A percentile compares a stretch with the other conserved stretches of the same genome.
Evolutionary conservation across 805 yeast species (phyloP).

Genomic region (Candida gorgasii): DNA sequence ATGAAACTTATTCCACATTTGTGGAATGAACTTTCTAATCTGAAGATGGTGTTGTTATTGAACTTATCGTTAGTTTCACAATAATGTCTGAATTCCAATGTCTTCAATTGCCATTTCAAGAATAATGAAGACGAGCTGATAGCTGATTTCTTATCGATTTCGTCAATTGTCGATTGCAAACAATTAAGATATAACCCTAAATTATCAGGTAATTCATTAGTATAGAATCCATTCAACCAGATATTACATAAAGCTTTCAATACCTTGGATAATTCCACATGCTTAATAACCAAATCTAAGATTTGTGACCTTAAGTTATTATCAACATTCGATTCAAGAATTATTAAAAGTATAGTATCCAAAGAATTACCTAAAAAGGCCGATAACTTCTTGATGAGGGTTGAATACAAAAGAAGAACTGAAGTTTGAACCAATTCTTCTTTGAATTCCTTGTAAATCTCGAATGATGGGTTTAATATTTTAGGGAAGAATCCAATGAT

Average conservation of each 20-base stretch:
- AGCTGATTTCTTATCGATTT: constrained; percentile 72
- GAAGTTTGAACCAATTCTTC: constrained; percentile 60
- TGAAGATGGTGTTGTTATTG: constrained; percentile 71
- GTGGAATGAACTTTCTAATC: constrained; percentile 78
- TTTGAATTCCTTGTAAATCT: constrained; percentile 50
- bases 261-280: constrained; percentile 65
- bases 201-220: constrained; percentile 32
- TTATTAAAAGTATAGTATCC: constrained; percentile 57
- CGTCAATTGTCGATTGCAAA: constrained; percentile 65
- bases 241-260: constrained; percentile 60
- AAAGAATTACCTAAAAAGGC: constrained; percentile 68
- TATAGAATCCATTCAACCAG: constrained; percentile 51
- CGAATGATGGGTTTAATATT: constrained; percentile 73
- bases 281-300: constrained; percentile 59
- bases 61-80: constrained; percentile 41
- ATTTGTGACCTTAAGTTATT: constrained; percentile 65
- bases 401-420: constrained; percentile 66
- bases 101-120: constrained; percentile 63
- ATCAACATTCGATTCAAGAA: constrained; percentile 59
- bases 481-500: constrained; percentile 82
- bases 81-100: constrained; percentile 66
- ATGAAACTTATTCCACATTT: constrained; percentile 74
- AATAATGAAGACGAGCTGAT: constrained; percentile 67
- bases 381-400: constrained; percentile 80
- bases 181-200: constrained; percentile 71